Percentiles rank a stretch among this genome's conserved stretches.
Conservation (phyloP, 2,329 filamentous ascomycete genomes). For the Alternaria burnsii region DNA sequence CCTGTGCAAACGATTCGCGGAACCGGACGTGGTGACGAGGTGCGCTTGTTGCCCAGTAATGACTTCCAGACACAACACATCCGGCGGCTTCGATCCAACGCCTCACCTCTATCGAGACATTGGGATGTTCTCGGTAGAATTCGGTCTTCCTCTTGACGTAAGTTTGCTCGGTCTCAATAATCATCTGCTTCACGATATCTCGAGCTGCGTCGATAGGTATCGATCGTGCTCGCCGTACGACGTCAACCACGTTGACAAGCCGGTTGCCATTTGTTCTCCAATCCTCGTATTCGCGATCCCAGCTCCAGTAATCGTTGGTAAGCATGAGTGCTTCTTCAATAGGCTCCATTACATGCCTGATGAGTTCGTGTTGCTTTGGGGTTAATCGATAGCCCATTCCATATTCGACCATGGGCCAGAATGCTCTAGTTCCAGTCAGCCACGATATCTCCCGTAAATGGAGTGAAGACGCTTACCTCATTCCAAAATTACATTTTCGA, state of each 20-base stretch:
- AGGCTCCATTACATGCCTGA: background rate
- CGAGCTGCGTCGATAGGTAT: background rate
- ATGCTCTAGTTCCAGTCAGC: background rate
- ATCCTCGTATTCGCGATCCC: slow-evolving; percentile 2
- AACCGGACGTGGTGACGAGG: background rate
- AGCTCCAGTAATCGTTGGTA: slow-evolving; percentile 5
- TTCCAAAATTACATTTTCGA: background rate
- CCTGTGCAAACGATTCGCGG: too few species aligned
- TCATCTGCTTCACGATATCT: background rate
- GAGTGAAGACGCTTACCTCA: too few species aligned
- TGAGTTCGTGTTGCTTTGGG: background rate
- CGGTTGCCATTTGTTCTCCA: background rate
- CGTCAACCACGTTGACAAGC: background rate
- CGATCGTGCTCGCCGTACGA: background rate
- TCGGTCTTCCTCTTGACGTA: background rate
- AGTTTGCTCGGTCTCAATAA: background rate
- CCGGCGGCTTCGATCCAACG: background rate
- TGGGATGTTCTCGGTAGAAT: background rate
- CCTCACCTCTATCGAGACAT: background rate
- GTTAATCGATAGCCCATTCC: background rate
- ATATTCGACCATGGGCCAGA: background rate
- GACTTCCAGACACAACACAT: background rate
- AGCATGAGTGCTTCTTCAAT: background rate
- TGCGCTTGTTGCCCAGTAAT: background rate
- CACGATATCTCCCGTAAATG: too few species aligned